These are phyloP conservation scores for Linnemannia elongata DNA, from an alignment of 192 early-diverging fungal species.

Conservation along the genomic window DNA sequence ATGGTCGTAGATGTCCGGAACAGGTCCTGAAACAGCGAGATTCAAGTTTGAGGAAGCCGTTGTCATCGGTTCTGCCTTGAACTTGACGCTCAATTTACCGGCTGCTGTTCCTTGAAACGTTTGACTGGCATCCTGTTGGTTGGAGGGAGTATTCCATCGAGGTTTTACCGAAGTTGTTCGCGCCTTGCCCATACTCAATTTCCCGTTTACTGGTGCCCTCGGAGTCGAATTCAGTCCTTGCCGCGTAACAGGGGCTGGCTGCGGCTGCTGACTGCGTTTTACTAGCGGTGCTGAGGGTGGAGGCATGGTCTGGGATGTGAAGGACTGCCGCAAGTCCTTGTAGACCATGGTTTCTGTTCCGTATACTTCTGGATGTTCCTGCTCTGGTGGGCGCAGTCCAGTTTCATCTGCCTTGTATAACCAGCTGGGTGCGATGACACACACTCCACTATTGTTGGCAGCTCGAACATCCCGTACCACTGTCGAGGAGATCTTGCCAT, in stretches of 20 bases:
- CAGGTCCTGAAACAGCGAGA: background rate
- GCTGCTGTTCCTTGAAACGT: constrained; percentile 46
- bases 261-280: background rate
- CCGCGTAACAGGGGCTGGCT: background rate
- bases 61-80: constrained; percentile 1
- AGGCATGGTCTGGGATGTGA: background rate
- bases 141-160: background rate
- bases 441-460: constrained; percentile 12
- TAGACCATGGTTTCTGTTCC: constrained; percentile 4
- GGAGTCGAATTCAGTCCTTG: background rate
- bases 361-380: constrained; percentile 34
- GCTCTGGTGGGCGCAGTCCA: constrained; percentile 26
- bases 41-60: constrained; percentile 1
- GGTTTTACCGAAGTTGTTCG: background rate
- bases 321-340: background rate
- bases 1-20: background rate
- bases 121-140: constrained; percentile 12
- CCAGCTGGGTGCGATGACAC: constrained; percentile 29
- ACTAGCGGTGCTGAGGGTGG: background rate
- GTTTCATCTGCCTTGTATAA: constrained; percentile 31
- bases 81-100: constrained; percentile 33
- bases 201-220: background rate
- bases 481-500: constrained; percentile 23
- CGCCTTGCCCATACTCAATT: background rate
- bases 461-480: constrained; percentile 20